Percentiles rank a stretch among this genome's conserved stretches.
Conservation (phyloP, 495 filamentous ascomycete species). For the Annulohypoxylon bovei region DNA sequence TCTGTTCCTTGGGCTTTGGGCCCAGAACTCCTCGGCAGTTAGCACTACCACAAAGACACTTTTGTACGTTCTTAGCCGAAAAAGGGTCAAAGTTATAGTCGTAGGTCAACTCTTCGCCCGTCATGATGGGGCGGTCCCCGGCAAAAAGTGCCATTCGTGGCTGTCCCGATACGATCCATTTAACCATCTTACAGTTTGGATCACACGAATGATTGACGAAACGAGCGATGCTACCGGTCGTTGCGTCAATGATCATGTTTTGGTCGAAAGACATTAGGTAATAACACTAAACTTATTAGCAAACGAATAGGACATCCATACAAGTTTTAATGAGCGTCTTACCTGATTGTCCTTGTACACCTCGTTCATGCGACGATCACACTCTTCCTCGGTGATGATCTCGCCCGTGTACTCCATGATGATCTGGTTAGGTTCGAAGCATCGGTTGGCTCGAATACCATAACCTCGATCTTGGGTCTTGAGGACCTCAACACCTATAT, state of each 20-base stretch:
- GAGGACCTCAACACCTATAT: constrained; percentile 92
- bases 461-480: constrained; percentile 90
- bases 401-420: constrained; percentile 98
- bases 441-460: constrained; percentile 88
- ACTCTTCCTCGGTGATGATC: constrained; percentile 93
- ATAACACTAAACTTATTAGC: constrained; percentile 73
- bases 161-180: constrained; percentile 94
- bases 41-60: constrained; percentile 80
- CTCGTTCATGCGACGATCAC: constrained; percentile 90
- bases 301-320: constrained; percentile 13
- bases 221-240: constrained; percentile 91
- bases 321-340: constrained; percentile 38
- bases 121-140: constrained; percentile 86
- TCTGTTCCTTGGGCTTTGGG: constrained; percentile 71
- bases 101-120: constrained; percentile 96
- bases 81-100: constrained; percentile 99
- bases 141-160: constrained; percentile 98
- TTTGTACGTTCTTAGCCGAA: constrained; percentile 81
- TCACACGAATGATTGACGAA: constrained; percentile 98
- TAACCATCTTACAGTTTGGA: constrained; percentile 97
- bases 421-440: constrained; percentile 89
- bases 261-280: constrained; percentile 99
- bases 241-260: constrained; percentile 98
- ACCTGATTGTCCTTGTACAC: constrained; percentile 93
- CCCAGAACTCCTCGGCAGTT: constrained; percentile 84